A percentile compares a stretch with the other conserved stretches of the same genome.
Conservation (phyloP, 164 flowering plant genomes). For the Stephania cephalantha region DNA sequence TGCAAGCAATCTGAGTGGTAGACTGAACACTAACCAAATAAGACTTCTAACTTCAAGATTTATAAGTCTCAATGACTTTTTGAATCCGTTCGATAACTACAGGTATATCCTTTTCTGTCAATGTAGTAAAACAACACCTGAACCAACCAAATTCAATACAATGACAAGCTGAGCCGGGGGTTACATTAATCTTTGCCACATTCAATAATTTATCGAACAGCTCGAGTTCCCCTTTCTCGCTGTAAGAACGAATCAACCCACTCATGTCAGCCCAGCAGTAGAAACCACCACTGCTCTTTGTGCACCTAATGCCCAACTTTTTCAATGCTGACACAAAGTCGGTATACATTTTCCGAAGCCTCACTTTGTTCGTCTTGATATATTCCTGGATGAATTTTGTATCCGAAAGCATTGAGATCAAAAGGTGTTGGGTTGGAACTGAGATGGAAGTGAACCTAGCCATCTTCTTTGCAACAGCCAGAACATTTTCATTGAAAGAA, state of each 20-base stretch:
- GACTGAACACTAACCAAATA: conserved; percentile 10
- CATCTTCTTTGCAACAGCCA: conserved; percentile 64
- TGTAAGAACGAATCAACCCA: conserved; percentile 64
- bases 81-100: conserved; percentile 72
- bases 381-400: conserved; percentile 37
- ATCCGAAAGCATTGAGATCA: conserved; percentile 76
- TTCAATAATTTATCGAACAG: conserved; percentile 84
- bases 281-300: conserved; percentile 62
- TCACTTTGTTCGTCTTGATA: conserved; percentile 37
- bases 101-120: conserved; percentile 66
- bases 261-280: conserved; percentile 98
- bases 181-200: conserved; percentile 63
- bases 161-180: conserved; percentile 88
- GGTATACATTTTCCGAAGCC: conserved; percentile 40
- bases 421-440: conserved; percentile 60
- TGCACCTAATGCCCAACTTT: conserved; percentile 59
- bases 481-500: conserved; percentile 57
- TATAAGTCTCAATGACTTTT: conserved; percentile 47
- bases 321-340: conserved; percentile 53
- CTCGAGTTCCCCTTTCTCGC: conserved; percentile 94
- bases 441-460: conserved; percentile 75
- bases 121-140: conserved; percentile 58
- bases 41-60: conserved; percentile 37
- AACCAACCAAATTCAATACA: conserved; percentile 99
- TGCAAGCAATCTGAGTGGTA: neutral